A percentile compares a stretch with the other conserved stretches of the same genome.
phyloP scores from a whole-genome alignment of 257 asterid genomes.

The Capsicum chinense region DNA sequence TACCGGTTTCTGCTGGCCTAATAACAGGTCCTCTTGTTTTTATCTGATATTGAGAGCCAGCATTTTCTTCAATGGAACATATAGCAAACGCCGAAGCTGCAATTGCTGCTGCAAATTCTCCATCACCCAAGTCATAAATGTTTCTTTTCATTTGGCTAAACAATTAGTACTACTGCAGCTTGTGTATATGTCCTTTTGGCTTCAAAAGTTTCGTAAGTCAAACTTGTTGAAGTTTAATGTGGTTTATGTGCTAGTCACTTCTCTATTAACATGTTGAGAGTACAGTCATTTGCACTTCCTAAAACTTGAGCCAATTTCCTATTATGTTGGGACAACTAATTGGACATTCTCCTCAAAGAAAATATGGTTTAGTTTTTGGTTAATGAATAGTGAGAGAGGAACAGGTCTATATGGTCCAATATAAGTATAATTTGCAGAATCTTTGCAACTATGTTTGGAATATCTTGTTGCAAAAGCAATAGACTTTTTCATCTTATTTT shows the following conservation, averaged over 20 bases:
- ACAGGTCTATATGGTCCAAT: too few relatives aligned
- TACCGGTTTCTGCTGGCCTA: slow-evolving; percentile 45
- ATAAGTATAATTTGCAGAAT: neutral
- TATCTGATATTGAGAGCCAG: slow-evolving; percentile 27
- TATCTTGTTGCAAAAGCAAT: slow-evolving; percentile 11
- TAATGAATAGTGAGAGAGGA: too few relatives aligned
- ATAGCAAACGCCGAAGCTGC: slow-evolving; percentile 75
- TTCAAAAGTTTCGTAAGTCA: too few relatives aligned
- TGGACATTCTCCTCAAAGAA: too few relatives aligned
- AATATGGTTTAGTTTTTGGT: too few relatives aligned
- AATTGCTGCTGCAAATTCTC: slow-evolving; percentile 55
- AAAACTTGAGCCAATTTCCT: too few relatives aligned
- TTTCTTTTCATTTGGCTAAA: neutral
- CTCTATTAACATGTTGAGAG: too few relatives aligned
- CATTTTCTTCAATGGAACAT: slow-evolving; percentile 46
- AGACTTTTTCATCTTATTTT: neutral
- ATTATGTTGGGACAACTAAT: too few relatives aligned
- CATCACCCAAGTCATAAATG: slow-evolving; percentile 45
- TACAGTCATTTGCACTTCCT: too few relatives aligned
- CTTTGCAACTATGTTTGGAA: slow-evolving; percentile 28
- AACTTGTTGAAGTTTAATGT: too few relatives aligned
- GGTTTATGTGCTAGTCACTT: too few relatives aligned
- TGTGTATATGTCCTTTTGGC: too few relatives aligned
- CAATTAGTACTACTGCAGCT: neutral
- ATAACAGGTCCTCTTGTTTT: slow-evolving; percentile 42